Conservation (phyloP, 768 basidiomycete genomes). For the Termitomyces sp. region DNA sequence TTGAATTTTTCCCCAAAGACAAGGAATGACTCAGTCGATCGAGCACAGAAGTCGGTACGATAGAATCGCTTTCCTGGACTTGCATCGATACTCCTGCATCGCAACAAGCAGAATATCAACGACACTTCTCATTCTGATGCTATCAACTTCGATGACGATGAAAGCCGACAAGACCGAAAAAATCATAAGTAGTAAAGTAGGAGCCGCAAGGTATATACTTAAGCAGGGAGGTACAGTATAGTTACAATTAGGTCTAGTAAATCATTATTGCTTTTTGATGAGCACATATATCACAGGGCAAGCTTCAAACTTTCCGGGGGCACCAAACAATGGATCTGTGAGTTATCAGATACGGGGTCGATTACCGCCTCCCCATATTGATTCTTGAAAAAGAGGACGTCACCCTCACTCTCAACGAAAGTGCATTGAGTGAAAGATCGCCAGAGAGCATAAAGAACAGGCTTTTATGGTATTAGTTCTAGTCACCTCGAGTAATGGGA, state of each 20-base stretch:
- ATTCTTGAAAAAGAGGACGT: slow-evolving; percentile 54
- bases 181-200: not conserved
- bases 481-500: not conserved
- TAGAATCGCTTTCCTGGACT: not conserved
- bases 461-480: slow-evolving; percentile 18
- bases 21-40: not conserved
- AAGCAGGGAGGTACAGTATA: too few species aligned
- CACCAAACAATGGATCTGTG: not conserved
- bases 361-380: slow-evolving; percentile 38
- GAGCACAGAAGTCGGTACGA: not conserved
- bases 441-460: slow-evolving; percentile 46
- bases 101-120: not conserved
- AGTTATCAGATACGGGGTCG: slow-evolving; percentile 5
- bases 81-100: not conserved
- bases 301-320: not conserved
- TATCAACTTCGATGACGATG: not conserved
- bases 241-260: not conserved
- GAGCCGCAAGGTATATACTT: not conserved
- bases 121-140: not conserved
- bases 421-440: slow-evolving; percentile 56
- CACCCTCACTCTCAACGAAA: slow-evolving; percentile 56
- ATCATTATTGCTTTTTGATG: not conserved
- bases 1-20: not conserved
- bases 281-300: not conserved
- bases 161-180: not conserved